Percentiles rank a stretch among this genome's conserved stretches.
phyloP scores from a whole-genome alignment of 768 basidiomycete species.

The Leccinum variicolor region DNA sequence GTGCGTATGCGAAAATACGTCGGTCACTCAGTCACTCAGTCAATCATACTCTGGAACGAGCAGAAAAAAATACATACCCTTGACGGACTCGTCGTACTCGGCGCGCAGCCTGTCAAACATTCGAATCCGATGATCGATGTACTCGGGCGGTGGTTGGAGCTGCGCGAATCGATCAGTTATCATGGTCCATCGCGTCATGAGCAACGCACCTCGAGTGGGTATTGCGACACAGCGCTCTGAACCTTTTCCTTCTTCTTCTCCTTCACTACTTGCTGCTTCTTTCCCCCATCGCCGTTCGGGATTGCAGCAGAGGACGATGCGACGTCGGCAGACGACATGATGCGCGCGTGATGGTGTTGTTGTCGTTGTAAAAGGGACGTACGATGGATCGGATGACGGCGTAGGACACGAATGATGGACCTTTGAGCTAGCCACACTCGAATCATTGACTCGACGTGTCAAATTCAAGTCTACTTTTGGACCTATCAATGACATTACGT shows the following conservation, averaged over 20 bases:
- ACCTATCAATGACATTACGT: conserved; percentile 7
- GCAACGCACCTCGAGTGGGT: conserved; percentile 59
- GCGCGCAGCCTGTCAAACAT: conserved; percentile 86
- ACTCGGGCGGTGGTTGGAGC: conserved; percentile 81
- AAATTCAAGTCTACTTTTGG: conserved; percentile 20
- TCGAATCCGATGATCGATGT: conserved; percentile 85
- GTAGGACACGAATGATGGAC: conserved; percentile 22
- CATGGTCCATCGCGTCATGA: neutral
- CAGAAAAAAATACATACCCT: conserved; percentile 44
- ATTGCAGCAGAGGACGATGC: conserved; percentile 54
- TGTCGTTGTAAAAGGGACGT: conserved; percentile 1
- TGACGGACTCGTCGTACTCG: conserved; percentile 77
- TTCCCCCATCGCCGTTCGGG: conserved; percentile 31
- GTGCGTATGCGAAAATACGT: neutral
- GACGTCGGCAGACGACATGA: conserved; percentile 51
- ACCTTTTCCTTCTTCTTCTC: conserved; percentile 42
- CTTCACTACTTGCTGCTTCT: conserved; percentile 40
- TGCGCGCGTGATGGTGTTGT: conserved; percentile 8
- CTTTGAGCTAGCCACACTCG: conserved; percentile 31
- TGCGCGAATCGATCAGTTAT: conserved; percentile 27
- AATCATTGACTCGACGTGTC: conserved; percentile 23
- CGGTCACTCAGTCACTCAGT: neutral
- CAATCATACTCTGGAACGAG: too few relatives aligned
- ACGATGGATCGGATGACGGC: conserved; percentile 8
- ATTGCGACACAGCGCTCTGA: conserved; percentile 35